These are phyloP conservation scores for Pichia nanzhaoensis DNA, from an alignment of 805 yeast species.

Conservation along the genomic window DNA sequence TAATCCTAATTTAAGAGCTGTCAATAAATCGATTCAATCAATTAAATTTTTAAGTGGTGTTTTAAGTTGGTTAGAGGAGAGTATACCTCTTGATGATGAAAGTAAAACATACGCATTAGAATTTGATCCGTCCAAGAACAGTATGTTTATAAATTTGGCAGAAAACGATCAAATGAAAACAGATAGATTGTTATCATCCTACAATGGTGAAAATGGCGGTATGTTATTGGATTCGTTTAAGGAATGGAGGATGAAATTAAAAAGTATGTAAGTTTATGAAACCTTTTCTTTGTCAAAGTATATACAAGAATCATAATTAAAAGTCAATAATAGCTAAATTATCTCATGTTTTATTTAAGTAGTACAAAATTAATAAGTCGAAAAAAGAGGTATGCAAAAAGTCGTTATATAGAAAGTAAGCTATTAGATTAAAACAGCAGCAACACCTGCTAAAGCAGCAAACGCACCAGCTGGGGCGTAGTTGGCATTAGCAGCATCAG, in stretches of 20 bases:
- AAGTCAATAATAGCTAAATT: too few species aligned
- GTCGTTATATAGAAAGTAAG: not conserved
- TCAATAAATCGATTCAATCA: constrained; percentile 67
- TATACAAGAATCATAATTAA: not conserved
- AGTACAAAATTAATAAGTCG: too few species aligned
- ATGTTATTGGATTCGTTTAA: constrained; percentile 46
- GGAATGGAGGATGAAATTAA: constrained; percentile 42
- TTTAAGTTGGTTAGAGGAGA: constrained; percentile 64
- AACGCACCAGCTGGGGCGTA: constrained; percentile 7
- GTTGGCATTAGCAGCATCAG: not conserved
- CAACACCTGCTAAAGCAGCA: constrained; percentile 9
- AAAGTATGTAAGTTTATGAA: not conserved
- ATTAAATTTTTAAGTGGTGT: constrained; percentile 83
- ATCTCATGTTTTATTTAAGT: too few species aligned
- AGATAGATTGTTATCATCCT: constrained; percentile 31
- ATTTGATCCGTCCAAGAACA: constrained; percentile 46
- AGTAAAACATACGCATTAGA: constrained; percentile 45
- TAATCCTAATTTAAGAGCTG: constrained; percentile 32
- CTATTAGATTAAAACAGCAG: constrained; percentile 7
- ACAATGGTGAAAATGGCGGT: constrained; percentile 25
- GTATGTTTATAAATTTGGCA: constrained; percentile 42
- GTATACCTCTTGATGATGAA: constrained; percentile 46
- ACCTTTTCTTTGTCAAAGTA: not conserved
- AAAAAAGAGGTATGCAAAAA: not conserved
- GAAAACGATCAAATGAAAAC: constrained; percentile 35